Percentiles rank a stretch among this genome's conserved stretches.
Evolutionary conservation across 306 rosid genomes (phyloP).

Genomic region (Crataegus laevigata): DNA sequence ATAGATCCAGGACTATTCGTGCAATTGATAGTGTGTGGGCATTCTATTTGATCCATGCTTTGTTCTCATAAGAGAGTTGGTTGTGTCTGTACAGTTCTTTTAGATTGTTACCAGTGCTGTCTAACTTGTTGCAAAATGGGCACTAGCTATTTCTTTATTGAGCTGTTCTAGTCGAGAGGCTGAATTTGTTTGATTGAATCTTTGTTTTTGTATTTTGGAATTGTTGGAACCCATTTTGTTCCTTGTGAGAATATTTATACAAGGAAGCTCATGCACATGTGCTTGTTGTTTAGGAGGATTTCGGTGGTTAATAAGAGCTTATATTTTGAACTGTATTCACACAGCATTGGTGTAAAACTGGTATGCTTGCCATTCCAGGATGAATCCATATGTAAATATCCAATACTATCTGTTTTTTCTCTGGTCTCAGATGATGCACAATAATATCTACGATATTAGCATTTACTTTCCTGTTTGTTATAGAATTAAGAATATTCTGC

Average conservation of each 20-base stretch:
- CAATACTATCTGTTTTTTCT: background rate
- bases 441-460: background rate
- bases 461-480: background rate
- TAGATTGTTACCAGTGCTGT: background rate
- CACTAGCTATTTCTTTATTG: background rate
- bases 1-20: background rate
- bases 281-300: background rate
- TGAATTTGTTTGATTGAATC: background rate
- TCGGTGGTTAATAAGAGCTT: background rate
- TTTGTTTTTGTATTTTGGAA: background rate
- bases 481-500: background rate
- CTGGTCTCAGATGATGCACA: background rate
- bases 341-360: background rate
- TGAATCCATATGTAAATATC: background rate
- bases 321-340: background rate
- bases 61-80: background rate
- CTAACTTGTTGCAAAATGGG: background rate
- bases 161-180: background rate
- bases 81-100: background rate
- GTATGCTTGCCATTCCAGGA: background rate
- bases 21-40: background rate
- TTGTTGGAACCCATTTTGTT: background rate
- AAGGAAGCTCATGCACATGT: background rate
- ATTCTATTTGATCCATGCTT: background rate
- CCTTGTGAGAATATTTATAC: background rate